Conservation (phyloP, 345 rosid genomes). For the Iberis pinnata region DNA sequence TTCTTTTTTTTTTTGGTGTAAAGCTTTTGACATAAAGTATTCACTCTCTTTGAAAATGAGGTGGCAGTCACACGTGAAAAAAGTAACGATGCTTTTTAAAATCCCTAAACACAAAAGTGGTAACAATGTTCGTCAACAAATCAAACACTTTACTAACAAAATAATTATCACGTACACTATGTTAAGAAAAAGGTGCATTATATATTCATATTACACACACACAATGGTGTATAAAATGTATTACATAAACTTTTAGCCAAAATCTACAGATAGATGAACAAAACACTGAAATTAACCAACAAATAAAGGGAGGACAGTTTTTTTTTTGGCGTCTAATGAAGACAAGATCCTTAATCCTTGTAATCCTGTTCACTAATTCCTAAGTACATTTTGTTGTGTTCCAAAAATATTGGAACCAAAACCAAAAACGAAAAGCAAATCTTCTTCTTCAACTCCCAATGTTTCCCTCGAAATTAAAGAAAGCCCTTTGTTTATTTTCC, state of each 20-base stretch:
- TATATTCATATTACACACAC: too few relatives aligned
- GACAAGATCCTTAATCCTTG: constrained; percentile 43
- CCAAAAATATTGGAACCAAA: constrained; percentile 39
- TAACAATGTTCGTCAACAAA: too few relatives aligned
- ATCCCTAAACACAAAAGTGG: too few relatives aligned
- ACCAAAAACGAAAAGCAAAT: constrained; percentile 31
- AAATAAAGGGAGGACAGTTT: not conserved
- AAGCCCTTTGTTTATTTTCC: constrained; percentile 23
- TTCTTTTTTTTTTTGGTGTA: too few relatives aligned
- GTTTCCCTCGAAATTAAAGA: constrained; percentile 14
- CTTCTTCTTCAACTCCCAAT: constrained; percentile 19
- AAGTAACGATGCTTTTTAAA: too few relatives aligned
- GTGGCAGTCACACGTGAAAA: too few relatives aligned
- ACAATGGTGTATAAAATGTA: too few relatives aligned
- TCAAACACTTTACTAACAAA: too few relatives aligned
- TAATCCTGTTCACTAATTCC: constrained; percentile 28
- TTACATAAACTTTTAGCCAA: not conserved
- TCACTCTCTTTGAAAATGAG: too few relatives aligned
- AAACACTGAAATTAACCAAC: not conserved
- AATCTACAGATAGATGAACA: constrained; percentile 17
- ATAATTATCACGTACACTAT: too few relatives aligned
- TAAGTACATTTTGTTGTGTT: constrained; percentile 29
- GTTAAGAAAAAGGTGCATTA: too few relatives aligned
- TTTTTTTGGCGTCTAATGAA: constrained; percentile 35
- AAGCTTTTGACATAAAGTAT: too few relatives aligned